These are phyloP conservation scores for Amphirosellinia nigrospora DNA, from an alignment of 495 filamentous ascomycete species.

Conservation along the genomic window DNA sequence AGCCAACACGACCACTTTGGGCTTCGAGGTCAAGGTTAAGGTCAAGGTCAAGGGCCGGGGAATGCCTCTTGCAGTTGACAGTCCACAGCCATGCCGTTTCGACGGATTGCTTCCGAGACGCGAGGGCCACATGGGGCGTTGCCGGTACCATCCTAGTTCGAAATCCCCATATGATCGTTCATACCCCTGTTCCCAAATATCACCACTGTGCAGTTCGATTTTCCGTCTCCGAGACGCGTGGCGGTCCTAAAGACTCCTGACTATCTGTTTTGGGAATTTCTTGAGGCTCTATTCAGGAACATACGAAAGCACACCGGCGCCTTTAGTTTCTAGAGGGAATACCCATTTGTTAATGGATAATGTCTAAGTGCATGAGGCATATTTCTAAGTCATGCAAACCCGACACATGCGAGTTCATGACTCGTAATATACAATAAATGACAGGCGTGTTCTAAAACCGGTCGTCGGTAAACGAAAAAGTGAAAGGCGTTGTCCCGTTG, in stretches of 20 bases:
- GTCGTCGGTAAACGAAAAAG: neutral
- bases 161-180: slow-evolving; percentile 8
- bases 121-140: slow-evolving; percentile 5
- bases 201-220: slow-evolving; percentile 4
- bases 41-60: slow-evolving; percentile 15
- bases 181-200: neutral
- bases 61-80: slow-evolving; percentile 11
- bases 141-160: neutral
- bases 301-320: too few species aligned
- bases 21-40: slow-evolving; percentile 15
- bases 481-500: neutral
- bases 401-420: too few species aligned
- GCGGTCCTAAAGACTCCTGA: neutral
- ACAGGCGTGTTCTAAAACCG: neutral
- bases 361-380: too few species aligned
- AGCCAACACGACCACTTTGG: slow-evolving; percentile 13
- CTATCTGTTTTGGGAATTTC: neutral
- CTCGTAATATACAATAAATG: too few species aligned
- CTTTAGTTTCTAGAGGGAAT: too few species aligned
- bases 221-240: neutral
- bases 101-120: slow-evolving; percentile 12
- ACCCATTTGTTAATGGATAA: too few species aligned
- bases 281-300: neutral
- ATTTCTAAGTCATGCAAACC: too few species aligned
- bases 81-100: slow-evolving; percentile 14